A percentile compares a stretch with the other conserved stretches of the same genome.
These are phyloP conservation scores for Acanthochlamys bracteata DNA, from an alignment of 106 monocot genomes.

Conservation along the genomic window DNA sequence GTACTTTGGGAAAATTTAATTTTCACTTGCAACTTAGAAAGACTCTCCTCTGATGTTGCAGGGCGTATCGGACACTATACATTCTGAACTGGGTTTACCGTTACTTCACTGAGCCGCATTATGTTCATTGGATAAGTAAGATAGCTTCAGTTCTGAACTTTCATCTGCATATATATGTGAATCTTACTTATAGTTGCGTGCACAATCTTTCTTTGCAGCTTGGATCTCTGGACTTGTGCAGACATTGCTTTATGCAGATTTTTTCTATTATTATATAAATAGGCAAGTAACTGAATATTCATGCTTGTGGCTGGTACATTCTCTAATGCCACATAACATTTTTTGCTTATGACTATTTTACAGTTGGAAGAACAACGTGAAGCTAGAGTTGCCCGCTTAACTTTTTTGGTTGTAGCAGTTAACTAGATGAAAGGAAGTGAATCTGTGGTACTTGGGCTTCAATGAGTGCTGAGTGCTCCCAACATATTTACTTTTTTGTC, in stretches of 20 bases:
- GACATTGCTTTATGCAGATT: conserved; percentile 84
- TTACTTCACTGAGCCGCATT: conserved; percentile 83
- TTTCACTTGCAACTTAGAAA: not conserved
- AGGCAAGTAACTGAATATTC: conserved; percentile 31
- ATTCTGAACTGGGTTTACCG: conserved; percentile 92
- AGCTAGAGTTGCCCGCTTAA: conserved; percentile 71
- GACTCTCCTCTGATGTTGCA: conserved; percentile 25
- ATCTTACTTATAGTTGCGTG: not conserved
- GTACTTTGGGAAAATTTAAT: no score
- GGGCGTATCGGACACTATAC: conserved; percentile 79
- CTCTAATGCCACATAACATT: not conserved
- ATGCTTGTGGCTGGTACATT: not conserved
- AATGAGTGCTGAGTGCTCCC: no score
- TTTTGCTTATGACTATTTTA: conserved; percentile 10
- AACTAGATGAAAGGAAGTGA: not conserved
- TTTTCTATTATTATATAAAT: conserved; percentile 91
- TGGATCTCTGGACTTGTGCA: conserved; percentile 89
- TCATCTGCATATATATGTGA: not conserved
- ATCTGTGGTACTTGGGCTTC: not conserved
- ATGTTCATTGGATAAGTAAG: conserved; percentile 94
- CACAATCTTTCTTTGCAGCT: conserved; percentile 28
- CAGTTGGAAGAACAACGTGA: conserved; percentile 95
- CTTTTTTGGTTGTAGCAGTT: not conserved
- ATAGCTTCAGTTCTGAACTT: not conserved
- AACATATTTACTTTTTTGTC: no score